phyloP scores from a whole-genome alignment of 2,329 filamentous ascomycete genomes.

The Verruconis gallopava region DNA sequence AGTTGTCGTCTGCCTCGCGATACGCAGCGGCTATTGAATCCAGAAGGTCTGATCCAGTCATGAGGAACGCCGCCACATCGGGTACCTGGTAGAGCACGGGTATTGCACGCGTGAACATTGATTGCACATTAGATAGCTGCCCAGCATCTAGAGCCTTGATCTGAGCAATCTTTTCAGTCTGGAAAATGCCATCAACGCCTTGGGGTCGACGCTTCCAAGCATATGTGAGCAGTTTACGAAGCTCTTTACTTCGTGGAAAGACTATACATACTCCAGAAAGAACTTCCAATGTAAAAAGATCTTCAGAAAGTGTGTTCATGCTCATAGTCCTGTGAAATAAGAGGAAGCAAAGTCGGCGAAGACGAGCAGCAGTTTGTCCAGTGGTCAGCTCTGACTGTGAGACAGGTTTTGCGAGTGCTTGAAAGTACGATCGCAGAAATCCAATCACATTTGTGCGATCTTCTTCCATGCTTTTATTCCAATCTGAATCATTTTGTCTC shows the following conservation, averaged over 20 bases:
- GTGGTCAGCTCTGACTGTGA: neutral
- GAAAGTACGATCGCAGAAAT: slow-evolving; percentile 58
- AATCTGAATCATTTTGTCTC: slow-evolving; percentile 42
- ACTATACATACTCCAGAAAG: slow-evolving; percentile 54
- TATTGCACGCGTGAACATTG: neutral
- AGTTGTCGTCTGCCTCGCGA: slow-evolving; percentile 45
- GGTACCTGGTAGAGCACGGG: slow-evolving; percentile 50
- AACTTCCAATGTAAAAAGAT: slow-evolving; percentile 51
- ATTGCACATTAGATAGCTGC: slow-evolving; percentile 41
- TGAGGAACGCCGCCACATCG: slow-evolving; percentile 46
- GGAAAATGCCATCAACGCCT: slow-evolving; percentile 41
- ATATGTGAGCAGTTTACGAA: slow-evolving; percentile 34
- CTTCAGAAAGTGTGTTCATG: slow-evolving; percentile 29
- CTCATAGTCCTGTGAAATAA: slow-evolving; percentile 47
- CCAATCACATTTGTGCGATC: slow-evolving; percentile 42
- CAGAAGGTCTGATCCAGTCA: slow-evolving; percentile 77
- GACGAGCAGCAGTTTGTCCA: no score
- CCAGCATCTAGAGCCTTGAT: slow-evolving; percentile 51
- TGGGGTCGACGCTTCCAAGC: slow-evolving; percentile 39
- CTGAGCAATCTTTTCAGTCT: slow-evolving; percentile 47
- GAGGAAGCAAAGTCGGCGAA: slow-evolving; percentile 35
- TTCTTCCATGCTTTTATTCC: slow-evolving; percentile 37
- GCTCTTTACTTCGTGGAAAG: slow-evolving; percentile 51
- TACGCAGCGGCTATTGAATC: slow-evolving; percentile 61
- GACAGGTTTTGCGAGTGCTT: slow-evolving; percentile 32